These are phyloP conservation scores for Boletus insuetus DNA, from an alignment of 768 basidiomycete genomes.

Conservation along the genomic window DNA sequence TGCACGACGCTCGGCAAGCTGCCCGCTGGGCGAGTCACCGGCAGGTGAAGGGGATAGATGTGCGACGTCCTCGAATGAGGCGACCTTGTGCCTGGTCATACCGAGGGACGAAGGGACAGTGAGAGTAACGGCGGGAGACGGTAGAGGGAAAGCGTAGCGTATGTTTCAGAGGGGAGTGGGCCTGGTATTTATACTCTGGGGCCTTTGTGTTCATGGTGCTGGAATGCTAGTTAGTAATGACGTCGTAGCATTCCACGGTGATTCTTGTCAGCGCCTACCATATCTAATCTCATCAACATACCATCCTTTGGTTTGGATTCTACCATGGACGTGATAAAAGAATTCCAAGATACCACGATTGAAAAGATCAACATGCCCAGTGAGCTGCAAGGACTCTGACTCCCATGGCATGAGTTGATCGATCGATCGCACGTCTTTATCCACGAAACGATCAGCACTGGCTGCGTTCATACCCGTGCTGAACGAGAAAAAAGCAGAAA, in stretches of 20 bases:
- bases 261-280: too few species aligned
- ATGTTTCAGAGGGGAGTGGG: not conserved
- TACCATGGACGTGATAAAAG: conserved; percentile 38
- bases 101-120: not conserved
- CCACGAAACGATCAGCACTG: conserved; percentile 35
- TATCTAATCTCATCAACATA: not conserved
- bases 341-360: conserved; percentile 30
- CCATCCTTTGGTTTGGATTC: too few species aligned
- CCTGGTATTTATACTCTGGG: not conserved
- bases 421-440: not conserved
- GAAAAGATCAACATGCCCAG: conserved; percentile 34
- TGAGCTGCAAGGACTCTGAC: conserved; percentile 17
- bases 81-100: conserved; percentile 11
- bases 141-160: too few species aligned
- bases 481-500: conserved; percentile 44
- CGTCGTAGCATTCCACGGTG: too few species aligned
- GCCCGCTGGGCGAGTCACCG: not conserved
- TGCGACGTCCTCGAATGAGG: conserved; percentile 10
- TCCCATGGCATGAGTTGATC: not conserved
- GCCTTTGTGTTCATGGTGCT: not conserved
- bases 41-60: conserved; percentile 5
- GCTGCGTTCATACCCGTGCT: conserved; percentile 49
- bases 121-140: too few species aligned
- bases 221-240: not conserved
- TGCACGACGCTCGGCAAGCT: not conserved